Conservation (phyloP, 805 yeast species). For the Pichia thaimueangensis region DNA sequence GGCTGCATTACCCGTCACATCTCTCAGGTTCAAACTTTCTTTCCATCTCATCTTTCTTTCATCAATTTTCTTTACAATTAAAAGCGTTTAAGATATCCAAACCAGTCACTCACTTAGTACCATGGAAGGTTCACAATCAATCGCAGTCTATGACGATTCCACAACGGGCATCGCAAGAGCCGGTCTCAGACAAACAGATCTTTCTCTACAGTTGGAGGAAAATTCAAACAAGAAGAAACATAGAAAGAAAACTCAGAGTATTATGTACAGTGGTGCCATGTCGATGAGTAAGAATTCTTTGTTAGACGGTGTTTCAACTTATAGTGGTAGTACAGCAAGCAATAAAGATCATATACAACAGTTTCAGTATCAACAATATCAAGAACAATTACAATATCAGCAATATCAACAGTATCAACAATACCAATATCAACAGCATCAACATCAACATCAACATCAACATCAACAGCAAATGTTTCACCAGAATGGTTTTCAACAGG, state of each 20-base stretch:
- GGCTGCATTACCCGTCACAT: background rate
- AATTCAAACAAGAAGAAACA: conserved; percentile 20
- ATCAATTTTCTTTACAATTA: background rate
- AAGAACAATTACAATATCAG: background rate
- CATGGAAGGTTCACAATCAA: background rate
- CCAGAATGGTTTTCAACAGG: conserved; percentile 3
- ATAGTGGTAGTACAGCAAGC: conserved; percentile 7
- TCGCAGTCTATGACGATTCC: background rate
- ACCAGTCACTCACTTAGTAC: background rate
- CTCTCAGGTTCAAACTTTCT: background rate
- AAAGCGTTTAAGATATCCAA: background rate
- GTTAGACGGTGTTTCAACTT: conserved; percentile 9
- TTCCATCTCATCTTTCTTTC: background rate
- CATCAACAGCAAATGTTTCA: conserved; percentile 3
- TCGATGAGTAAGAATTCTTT: conserved; percentile 10
- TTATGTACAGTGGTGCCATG: conserved; percentile 8
- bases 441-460: background rate
- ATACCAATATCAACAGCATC: conserved; percentile 5
- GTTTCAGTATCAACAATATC: background rate
- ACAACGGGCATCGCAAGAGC: conserved; percentile 23
- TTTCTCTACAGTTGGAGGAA: conserved; percentile 23
- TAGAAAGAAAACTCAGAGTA: conserved; percentile 22
- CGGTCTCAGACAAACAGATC: conserved; percentile 28
- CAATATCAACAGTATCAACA: conserved; percentile 7
- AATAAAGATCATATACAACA: background rate